These are phyloP conservation scores for Atkinsonella hypoxylon DNA, from an alignment of 2,329 filamentous ascomycete genomes.

Conservation along the genomic window DNA sequence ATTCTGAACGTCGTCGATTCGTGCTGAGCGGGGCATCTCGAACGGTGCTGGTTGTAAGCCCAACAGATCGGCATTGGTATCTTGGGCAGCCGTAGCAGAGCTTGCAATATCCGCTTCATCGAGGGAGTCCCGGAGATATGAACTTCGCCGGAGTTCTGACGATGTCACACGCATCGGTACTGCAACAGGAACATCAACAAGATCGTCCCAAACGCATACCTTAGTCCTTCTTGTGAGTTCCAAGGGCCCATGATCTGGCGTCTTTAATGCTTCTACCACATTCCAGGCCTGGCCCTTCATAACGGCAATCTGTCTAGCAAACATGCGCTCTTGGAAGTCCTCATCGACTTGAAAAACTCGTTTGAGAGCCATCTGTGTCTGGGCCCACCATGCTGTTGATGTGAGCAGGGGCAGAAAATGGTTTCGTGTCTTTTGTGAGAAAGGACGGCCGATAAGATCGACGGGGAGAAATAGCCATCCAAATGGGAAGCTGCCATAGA, in stretches of 20 bases:
- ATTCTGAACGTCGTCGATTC: conserved; percentile 51
- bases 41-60: conserved; percentile 48
- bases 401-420: conserved; percentile 95
- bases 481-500: conserved; percentile 72
- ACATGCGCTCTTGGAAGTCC: conserved; percentile 98
- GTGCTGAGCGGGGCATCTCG: conserved; percentile 62
- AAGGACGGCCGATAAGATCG: conserved; percentile 88
- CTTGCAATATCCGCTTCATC: conserved; percentile 82
- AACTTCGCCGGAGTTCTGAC: conserved; percentile 64
- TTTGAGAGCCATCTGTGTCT: conserved; percentile 78
- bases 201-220: conserved; percentile 95
- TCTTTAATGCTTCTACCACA: conserved; percentile 93
- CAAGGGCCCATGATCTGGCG: conserved; percentile 79
- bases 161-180: conserved; percentile 80
- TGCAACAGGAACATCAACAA: conserved; percentile 90
- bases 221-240: conserved; percentile 83
- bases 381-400: conserved; percentile 92
- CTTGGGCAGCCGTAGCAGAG: conserved; percentile 20
- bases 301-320: conserved; percentile 92
- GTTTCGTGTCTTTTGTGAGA: conserved; percentile 83
- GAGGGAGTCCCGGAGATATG: conserved; percentile 36
- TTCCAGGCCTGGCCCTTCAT: conserved; percentile 99
- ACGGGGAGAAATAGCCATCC: conserved; percentile 97
- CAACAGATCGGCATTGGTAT: conserved; percentile 53
- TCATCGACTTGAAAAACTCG: conserved; percentile 82